Percentiles rank a stretch among this genome's conserved stretches.
Evolutionary conservation across 805 yeast genomes (phyloP).

Genomic region (Candida caryicola): DNA sequence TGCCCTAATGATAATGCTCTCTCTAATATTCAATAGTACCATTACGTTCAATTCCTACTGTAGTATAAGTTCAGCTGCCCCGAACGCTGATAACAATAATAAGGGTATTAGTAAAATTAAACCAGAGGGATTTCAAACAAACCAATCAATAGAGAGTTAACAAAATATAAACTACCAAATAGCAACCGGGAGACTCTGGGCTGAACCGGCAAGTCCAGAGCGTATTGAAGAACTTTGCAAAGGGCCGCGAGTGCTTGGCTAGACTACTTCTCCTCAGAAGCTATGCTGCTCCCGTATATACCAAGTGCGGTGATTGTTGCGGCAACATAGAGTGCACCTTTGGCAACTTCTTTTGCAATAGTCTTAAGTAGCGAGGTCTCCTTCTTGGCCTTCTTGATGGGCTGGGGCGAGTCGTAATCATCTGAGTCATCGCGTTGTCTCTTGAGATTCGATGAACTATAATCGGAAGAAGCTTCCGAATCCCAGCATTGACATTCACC

Average conservation of each 20-base stretch:
- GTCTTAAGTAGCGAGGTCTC: constrained; percentile 10
- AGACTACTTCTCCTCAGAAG: neutral
- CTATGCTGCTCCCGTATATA: constrained; percentile 29
- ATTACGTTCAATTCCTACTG: no score
- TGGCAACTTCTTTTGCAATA: constrained; percentile 29
- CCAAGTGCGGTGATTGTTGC: constrained; percentile 36
- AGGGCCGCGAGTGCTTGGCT: no score
- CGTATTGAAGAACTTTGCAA: no score
- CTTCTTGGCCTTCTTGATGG: constrained; percentile 14
- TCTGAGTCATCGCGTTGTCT: neutral
- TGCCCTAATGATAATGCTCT: no score
- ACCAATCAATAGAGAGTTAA: no score
- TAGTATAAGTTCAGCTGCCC: no score
- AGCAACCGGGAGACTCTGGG: constrained; percentile 3
- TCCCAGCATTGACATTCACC: neutral
- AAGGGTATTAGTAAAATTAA: no score
- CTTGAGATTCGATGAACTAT: neutral
- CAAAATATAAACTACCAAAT: no score
- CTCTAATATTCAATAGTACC: no score
- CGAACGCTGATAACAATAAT: no score
- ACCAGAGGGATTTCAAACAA: no score
- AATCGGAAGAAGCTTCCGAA: neutral
- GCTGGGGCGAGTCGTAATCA: neutral
- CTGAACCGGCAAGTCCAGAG: no score
- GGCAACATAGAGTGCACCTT: constrained; percentile 30